Conservation (phyloP, 495 filamentous ascomycete species). For the Aspergillus cavernicola region DNA sequence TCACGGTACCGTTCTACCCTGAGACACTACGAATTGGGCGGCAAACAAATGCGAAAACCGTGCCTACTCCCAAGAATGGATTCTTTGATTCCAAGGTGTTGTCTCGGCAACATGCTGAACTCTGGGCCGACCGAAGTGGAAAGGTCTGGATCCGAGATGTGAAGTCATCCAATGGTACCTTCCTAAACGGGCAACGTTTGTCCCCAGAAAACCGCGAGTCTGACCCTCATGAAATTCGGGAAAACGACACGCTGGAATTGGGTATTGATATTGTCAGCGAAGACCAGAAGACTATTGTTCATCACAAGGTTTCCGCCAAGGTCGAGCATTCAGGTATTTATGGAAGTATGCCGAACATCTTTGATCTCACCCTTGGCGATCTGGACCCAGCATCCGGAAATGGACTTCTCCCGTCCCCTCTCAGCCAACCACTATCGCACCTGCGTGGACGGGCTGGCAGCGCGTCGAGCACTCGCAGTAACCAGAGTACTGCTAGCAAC, state of each 20-base stretch:
- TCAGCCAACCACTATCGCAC: slow-evolving; percentile 52
- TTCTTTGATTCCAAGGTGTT: slow-evolving; percentile 98
- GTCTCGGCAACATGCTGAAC: slow-evolving; percentile 91
- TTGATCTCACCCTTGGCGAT: slow-evolving; percentile 88
- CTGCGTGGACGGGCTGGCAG: slow-evolving; percentile 71
- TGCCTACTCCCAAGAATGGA: slow-evolving; percentile 84
- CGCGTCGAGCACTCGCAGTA: slow-evolving; percentile 57
- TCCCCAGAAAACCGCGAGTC: slow-evolving; percentile 93
- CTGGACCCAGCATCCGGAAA: slow-evolving; percentile 68
- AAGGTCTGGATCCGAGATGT: slow-evolving; percentile 96
- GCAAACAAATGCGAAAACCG: slow-evolving; percentile 93
- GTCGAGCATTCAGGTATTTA: slow-evolving; percentile 90
- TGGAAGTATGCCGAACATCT: slow-evolving; percentile 58
- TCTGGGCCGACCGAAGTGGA: slow-evolving; percentile 86
- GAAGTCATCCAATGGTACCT: slow-evolving; percentile 97
- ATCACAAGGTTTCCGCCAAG: slow-evolving; percentile 95
- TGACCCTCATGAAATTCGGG: slow-evolving; percentile 85
- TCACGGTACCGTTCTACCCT: slow-evolving; percentile 82
- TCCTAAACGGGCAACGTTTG: slow-evolving; percentile 88
- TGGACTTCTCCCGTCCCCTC: slow-evolving; percentile 60
- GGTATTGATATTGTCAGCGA: slow-evolving; percentile 98
- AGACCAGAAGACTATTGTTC: slow-evolving; percentile 95
- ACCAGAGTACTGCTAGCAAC: slow-evolving; percentile 52
- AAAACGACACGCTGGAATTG: slow-evolving; percentile 83
- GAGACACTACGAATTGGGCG: slow-evolving; percentile 89